Evolutionary conservation across 805 yeast genomes (phyloP), one percentile per base, ranked within the genome.

Genomic region (Barnettozyma botsteinii): DNA sequence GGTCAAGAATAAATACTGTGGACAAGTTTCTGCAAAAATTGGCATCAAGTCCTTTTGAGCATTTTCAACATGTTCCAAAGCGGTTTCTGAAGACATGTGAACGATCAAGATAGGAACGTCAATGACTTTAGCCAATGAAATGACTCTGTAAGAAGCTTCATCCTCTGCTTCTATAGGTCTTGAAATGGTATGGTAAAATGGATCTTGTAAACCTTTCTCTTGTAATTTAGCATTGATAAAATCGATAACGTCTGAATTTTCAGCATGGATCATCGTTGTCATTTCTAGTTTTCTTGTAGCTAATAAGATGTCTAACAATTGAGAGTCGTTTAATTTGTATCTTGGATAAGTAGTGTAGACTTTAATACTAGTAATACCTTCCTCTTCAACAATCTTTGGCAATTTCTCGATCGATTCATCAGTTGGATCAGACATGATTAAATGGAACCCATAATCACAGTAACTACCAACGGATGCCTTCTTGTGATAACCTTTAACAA

Each of bases 251-350:
- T 71, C 76, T 35, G 69, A 62, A 50, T 70, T 70, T 47, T 71
- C 77, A n/a, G 77, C 75, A 47, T 71, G 77, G 20, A 70, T 64
- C 73, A 71, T 69, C 1, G 70, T 66, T 7, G 76, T 71, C 49
- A 71, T 62, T 10, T 67, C 65, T 26, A 65, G 48, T 36, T 62
- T 60, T 31, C 75, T 59, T 7, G 67, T 65, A 17, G 61, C 64
- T 14, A 61, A 48, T 46, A 72, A 45, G 5, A 67, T 60, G 14
- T 60, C 61, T 51, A 71, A 45, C 20, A 71, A 45, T 40, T 69
- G 66, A 15, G 60, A 55, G 43, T 71, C 77, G 23, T 55, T 53
- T 20, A 71, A 53, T 43, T 64, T 67, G 42, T 64, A 59, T 17
- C 62, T 59, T 21, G 69, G 70, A 48, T 71, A 72, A 4, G 76